These are phyloP conservation scores for Hortiboletus flavorubellus DNA, from an alignment of 768 basidiomycete genomes.

Conservation along the genomic window DNA sequence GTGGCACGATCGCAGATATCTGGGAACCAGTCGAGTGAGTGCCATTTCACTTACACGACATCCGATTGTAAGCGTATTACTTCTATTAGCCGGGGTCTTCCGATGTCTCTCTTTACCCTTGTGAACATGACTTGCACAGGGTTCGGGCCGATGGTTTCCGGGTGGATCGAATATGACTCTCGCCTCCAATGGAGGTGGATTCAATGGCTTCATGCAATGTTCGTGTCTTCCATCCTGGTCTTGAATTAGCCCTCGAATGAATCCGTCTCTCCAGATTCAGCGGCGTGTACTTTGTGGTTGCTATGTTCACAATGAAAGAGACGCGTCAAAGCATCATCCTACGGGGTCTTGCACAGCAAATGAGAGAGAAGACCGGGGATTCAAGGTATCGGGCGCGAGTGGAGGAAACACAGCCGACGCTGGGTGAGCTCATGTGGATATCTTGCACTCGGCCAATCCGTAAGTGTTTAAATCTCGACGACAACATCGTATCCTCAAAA, in stretches of 20 bases:
- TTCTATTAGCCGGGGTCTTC: conserved; percentile 55
- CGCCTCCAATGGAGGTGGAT: conserved; percentile 76
- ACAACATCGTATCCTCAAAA: background rate
- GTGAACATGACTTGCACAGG: conserved; percentile 61
- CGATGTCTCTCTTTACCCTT: conserved; percentile 70
- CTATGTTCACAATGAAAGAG: conserved; percentile 60
- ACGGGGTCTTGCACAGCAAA: conserved; percentile 53
- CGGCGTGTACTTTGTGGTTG: conserved; percentile 45
- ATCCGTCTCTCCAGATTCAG: conserved; percentile 40
- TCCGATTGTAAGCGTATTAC: background rate
- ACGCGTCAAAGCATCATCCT: conserved; percentile 72
- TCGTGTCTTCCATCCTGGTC: conserved; percentile 7
- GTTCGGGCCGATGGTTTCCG: conserved; percentile 59
- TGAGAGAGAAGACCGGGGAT: conserved; percentile 67
- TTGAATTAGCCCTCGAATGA: background rate
- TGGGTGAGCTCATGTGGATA: conserved; percentile 57
- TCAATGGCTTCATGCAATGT: conserved; percentile 76
- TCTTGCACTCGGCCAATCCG: conserved; percentile 70
- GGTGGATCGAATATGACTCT: conserved; percentile 61
- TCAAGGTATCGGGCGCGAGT: conserved; percentile 56
- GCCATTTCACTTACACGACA: background rate
- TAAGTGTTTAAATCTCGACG: conserved; percentile 34
- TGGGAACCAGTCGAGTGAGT: conserved; percentile 58
- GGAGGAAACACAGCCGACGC: conserved; percentile 56
- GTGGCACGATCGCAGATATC: conserved; percentile 66